Percentiles rank a stretch among this genome's conserved stretches.
Evolutionary conservation across 1,284 basidiomycete species (phyloP).

Genomic region (Ceratobasidium sp.): DNA sequence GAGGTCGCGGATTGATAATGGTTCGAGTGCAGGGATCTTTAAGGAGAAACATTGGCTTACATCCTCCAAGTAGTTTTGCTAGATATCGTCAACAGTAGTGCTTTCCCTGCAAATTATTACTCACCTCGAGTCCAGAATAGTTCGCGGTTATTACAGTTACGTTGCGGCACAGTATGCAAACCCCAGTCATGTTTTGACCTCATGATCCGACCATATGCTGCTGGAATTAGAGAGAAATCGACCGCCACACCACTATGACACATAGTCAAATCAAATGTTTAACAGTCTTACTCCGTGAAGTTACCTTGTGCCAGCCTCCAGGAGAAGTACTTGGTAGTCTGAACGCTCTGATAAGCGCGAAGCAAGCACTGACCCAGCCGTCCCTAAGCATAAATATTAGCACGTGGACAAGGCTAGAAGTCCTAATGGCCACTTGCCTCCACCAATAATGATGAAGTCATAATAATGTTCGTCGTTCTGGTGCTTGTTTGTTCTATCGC

Average conservation of each 20-base stretch:
- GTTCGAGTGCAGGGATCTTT: too few relatives aligned
- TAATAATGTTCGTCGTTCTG: not conserved
- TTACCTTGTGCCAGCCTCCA: conserved; percentile 24
- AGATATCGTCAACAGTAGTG: not conserved
- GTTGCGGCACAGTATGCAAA: conserved; percentile 64
- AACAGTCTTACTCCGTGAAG: not conserved
- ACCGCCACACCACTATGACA: conserved; percentile 5
- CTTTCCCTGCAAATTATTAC: conserved; percentile 38
- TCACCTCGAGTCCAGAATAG: conserved; percentile 69
- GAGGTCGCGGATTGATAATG: conserved; percentile 13
- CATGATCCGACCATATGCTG: conserved; percentile 50
- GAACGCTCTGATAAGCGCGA: conserved; percentile 26
- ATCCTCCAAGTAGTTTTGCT: conserved; percentile 74
- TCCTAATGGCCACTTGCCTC: not conserved
- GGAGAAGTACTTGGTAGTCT: conserved; percentile 24
- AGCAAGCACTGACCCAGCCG: conserved; percentile 25
- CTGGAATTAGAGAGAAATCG: conserved; percentile 9
- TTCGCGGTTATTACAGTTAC: conserved; percentile 55
- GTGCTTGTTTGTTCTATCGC: too few relatives aligned
- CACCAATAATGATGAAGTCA: conserved; percentile 32
- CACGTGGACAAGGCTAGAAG: not conserved
- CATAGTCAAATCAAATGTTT: not conserved
- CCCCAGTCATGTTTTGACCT: conserved; percentile 57
- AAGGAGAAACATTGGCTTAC: too few relatives aligned
- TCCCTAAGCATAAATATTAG: not conserved